These are phyloP conservation scores for Aspergillus saccharolyticus DNA, from an alignment of 495 filamentous ascomycete species.

Conservation along the genomic window DNA sequence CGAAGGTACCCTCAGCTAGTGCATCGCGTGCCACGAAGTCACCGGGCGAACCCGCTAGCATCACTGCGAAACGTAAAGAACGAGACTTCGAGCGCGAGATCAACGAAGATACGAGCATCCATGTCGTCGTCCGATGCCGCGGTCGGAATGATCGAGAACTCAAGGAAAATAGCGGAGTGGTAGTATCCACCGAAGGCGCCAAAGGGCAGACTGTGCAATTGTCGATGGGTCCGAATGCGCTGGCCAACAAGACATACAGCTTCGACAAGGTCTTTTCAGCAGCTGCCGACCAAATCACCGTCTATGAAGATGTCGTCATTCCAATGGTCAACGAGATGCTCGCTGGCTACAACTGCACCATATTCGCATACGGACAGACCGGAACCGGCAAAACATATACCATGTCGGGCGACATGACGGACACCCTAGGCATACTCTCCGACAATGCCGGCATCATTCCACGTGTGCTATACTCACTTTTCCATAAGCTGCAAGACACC, in stretches of 20 bases:
- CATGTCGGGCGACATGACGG: slow-evolving; percentile 96
- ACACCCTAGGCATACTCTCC: slow-evolving; percentile 75
- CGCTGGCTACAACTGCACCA: slow-evolving; percentile 94
- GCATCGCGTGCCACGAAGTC: slow-evolving; percentile 34
- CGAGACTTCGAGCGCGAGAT: slow-evolving; percentile 71
- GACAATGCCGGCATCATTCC: slow-evolving; percentile 94
- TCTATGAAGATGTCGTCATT: slow-evolving; percentile 90
- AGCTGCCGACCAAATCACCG: slow-evolving; percentile 84
- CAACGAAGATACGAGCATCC: slow-evolving; percentile 87
- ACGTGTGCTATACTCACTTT: slow-evolving; percentile 78
- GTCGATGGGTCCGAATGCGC: slow-evolving; percentile 84
- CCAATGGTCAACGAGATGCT: slow-evolving; percentile 96
- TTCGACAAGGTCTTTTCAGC: slow-evolving; percentile 97
- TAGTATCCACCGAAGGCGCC: slow-evolving; percentile 78
- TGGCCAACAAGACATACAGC: slow-evolving; percentile 93
- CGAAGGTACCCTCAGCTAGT: slow-evolving; percentile 47
- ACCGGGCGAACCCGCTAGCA: slow-evolving; percentile 36
- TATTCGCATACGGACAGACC: slow-evolving; percentile 97
- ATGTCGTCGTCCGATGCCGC: slow-evolving; percentile 91
- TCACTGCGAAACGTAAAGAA: slow-evolving; percentile 69
- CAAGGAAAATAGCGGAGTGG: slow-evolving; percentile 86
- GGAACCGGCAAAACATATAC: slow-evolving; percentile 99
- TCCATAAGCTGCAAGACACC: slow-evolving; percentile 74
- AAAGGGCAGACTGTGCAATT: slow-evolving; percentile 78
- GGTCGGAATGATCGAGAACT: slow-evolving; percentile 91